Evolutionary conservation across 148 eudicot genomes (phyloP), one percentile per base, ranked within the genome.

Genomic region (Rhododendron mucronatum): DNA sequence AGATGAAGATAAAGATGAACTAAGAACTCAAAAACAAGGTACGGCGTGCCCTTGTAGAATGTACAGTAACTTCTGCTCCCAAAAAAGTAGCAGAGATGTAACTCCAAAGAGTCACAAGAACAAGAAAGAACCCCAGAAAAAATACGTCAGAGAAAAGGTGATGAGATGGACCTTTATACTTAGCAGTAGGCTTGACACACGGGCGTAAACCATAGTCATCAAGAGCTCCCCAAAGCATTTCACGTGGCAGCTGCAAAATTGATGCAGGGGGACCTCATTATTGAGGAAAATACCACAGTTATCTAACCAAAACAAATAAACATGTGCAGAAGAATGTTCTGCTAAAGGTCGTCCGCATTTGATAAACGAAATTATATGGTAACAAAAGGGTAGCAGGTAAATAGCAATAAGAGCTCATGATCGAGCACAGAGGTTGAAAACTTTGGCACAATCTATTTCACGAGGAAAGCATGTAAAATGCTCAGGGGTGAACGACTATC

Each of bases 171-270:
- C 98, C 98, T 96, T 90, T 88, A 87, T 95, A 95, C 87, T 86
- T 91, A 79, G 92, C 73, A 50, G 96, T 92, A 67, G 95, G 96
- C 82, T 91, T 85, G 51, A 91, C 91, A 88, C 98, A 96, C 37
- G 91, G 91, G 47, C 79, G 92, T 78, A 96, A 88, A 83, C 93
- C 91, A 86, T 82, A 80, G 85, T 92, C 90, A 35, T 80, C 85
- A 50, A 91, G 91, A 77, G 91, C 78, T 90, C 69, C 91, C 96
- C 93, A 92, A 81, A 92, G 88, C 65, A 87, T 77, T 83, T 88
- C 87, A 80, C 94, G 90, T 61, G 83, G 41, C 79, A 85, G 80
- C 94, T 96, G 91, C 84, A 86, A 73, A 78, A 53, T 61, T 53
- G 71, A 81, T 30, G 71, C 83, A 81, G 23, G 18, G 30, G 69